Evolutionary conservation across 2,329 filamentous ascomycete genomes (phyloP), one percentile per base, ranked within the genome.

Genomic region (Leptographium radiaticola): DNA sequence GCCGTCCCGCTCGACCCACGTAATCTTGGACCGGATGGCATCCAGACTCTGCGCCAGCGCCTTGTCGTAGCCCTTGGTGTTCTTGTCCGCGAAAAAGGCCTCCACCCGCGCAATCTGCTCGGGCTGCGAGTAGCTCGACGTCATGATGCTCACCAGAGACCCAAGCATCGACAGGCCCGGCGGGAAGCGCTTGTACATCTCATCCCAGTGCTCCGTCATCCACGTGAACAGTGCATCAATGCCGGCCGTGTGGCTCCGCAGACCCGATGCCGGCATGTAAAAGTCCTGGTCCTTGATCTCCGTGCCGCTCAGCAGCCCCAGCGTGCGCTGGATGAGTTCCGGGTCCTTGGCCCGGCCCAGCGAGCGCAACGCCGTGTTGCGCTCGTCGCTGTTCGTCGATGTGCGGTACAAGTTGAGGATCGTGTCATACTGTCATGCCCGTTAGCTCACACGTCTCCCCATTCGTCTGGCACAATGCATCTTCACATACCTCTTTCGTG

Each of bases 251-350:
- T 94, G 88, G 52, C 79, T 80, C 55, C 90, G 81, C 33, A 97
- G 78, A 9, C 87, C 87, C 38, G 81, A 80, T 42, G 93, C 79
- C 1, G 91, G 90, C 66, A 95, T 82, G 71, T 95, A 96, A 59
- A 96, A 83, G 67, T 97, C 91, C 68, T 96, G 91, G 59, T 87
- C 89, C 75, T 94, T 95, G 69, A 96, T 86, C 60, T 95, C 85
- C 57, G 84, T 81, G 66, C 82, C 81, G 55, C 90, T 76, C 36
- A 89, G 77, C 58, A 96, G 75, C 34, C 74, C 78, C 15, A 97
- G 77, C 4, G 89, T 91, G 57, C 81, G 81, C 72, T 93, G 74
- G 66, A 96, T 91, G 49, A 96, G 79, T 59, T 84, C 81, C 1
- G 87, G 83, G 54, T 86, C 77, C 65, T 84, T 84, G 48, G 88